Conservation (phyloP, 331 rosid genomes). For the Dryas integrifolia region DNA sequence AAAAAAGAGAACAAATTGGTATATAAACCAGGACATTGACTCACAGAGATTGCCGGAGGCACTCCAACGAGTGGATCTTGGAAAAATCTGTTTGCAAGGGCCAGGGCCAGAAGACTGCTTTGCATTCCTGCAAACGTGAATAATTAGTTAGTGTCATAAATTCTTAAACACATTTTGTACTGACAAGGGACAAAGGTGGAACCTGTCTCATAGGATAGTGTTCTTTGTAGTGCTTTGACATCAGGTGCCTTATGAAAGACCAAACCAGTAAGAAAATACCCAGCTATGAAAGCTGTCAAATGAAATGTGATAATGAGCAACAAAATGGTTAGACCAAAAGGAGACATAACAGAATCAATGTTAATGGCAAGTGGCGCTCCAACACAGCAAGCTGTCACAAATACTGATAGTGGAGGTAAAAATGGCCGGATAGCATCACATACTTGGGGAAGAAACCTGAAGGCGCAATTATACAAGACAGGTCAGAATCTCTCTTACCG, state of each 20-base stretch:
- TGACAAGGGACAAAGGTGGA: conserved; percentile 24
- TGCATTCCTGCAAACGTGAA: conserved; percentile 72
- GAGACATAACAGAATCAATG: conserved; percentile 60
- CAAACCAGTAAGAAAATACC: conserved; percentile 64
- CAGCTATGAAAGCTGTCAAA: conserved; percentile 66
- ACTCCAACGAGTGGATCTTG: conserved; percentile 76
- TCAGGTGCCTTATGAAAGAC: conserved; percentile 54
- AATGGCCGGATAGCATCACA: conserved; percentile 69
- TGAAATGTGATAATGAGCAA: conserved; percentile 71
- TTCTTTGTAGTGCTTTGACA: conserved; percentile 75
- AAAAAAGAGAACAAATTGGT: background rate
- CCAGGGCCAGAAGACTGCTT: conserved; percentile 96
- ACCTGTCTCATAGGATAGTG: conserved; percentile 95
- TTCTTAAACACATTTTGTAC: conserved; percentile 17
- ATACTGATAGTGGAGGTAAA: conserved; percentile 81
- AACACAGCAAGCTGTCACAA: conserved; percentile 80
- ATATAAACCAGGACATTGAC: conserved; percentile 24
- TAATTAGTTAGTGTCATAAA: conserved; percentile 11
- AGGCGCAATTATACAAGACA: conserved; percentile 21
- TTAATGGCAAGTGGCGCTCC: conserved; percentile 95
- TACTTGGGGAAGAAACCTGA: conserved; percentile 75
- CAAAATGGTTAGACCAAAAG: conserved; percentile 64
- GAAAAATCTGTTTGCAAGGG: conserved; percentile 86
- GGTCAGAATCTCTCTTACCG: conserved; percentile 9
- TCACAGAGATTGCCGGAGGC: conserved; percentile 94